Base-by-base conservation (phyloP, 441 rosid genomes). In the Eutrema salsugineum region DNA sequence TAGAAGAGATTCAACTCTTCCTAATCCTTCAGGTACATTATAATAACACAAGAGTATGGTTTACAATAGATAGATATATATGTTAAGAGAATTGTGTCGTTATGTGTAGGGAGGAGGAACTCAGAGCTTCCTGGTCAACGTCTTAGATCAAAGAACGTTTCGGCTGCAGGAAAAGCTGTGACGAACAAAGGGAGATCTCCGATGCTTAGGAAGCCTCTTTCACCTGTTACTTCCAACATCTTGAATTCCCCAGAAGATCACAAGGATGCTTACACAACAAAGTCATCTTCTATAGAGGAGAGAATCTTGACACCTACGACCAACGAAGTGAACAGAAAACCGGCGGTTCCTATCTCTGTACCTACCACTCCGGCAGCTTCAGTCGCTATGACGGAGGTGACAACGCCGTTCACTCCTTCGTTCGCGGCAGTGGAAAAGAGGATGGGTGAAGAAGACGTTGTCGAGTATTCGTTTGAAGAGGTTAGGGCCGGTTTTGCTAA, bases 381-480 rank as follows among this genome's bases (percentile, higher is more conserved):
- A 15, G 84, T 81, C 47, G 80, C 93, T 19, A 89, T 87, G 95
- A 72, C 75, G 54, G 83, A 79, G 70, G 87, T 86, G 14, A 56
- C 47, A 30, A 87, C 92, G 36, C 91, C 94, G 33, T 82, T 84
- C 44, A 80, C 88, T n/a, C 89, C 88, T 47, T 63, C 75, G 2
- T 32, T 35, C 5, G 17, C 16, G 22, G 64, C 65, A 7, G 24
- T 56, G 40, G 70, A 76, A 60, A 69, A 69, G 75, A 62, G 61
- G 16, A 48, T 75, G 33, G 56, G 39, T 32, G 58, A 19, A 51
- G 62, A 27, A 27, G 22, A 39, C 8, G 33, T 8, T 27, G 68
- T 76, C 32, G 91, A 88, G 28, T 86, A 82, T 82, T 88, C 94
- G 4, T 85, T 89, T 56, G 94, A 90, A 80, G 94, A 92, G 80